These are phyloP conservation scores for Fragilaria crotonensis DNA, from an alignment of 108 stramenopile species.

Conservation along the genomic window DNA sequence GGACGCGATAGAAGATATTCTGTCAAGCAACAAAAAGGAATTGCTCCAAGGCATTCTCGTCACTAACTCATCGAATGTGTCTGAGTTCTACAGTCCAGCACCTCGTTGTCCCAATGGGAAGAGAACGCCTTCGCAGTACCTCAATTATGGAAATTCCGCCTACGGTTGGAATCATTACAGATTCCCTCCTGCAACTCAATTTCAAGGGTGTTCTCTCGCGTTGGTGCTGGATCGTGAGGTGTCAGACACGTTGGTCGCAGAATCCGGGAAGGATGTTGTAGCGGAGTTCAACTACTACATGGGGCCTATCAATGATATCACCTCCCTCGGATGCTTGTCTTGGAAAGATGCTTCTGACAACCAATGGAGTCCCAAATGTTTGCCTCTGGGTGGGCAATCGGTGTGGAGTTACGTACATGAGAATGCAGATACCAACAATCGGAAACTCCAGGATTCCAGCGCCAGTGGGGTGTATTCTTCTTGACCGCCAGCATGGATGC, in stretches of 20 bases:
- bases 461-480: neutral
- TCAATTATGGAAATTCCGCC: conserved; percentile 43
- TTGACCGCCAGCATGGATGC: conserved; percentile 39
- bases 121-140: conserved; percentile 44
- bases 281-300: conserved; percentile 83
- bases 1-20: conserved; percentile 27
- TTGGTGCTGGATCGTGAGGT: conserved; percentile 43
- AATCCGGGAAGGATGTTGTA: conserved; percentile 20
- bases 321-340: conserved; percentile 38
- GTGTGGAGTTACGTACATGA: conserved; percentile 34
- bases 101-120: conserved; percentile 59
- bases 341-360: conserved; percentile 65
- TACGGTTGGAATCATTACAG: conserved; percentile 73
- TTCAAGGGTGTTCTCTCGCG: conserved; percentile 66
- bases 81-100: conserved; percentile 37
- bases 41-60: conserved; percentile 69
- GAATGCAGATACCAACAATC: conserved; percentile 1
- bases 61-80: conserved; percentile 32
- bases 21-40: conserved; percentile 25
- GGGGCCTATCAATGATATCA: conserved; percentile 53
- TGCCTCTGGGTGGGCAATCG: conserved; percentile 73
- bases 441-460: neutral
- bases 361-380: conserved; percentile 69
- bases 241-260: conserved; percentile 33
- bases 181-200: conserved; percentile 39